Conservation (phyloP, 176 grass and related monocot genomes). For the Avena insularis region DNA sequence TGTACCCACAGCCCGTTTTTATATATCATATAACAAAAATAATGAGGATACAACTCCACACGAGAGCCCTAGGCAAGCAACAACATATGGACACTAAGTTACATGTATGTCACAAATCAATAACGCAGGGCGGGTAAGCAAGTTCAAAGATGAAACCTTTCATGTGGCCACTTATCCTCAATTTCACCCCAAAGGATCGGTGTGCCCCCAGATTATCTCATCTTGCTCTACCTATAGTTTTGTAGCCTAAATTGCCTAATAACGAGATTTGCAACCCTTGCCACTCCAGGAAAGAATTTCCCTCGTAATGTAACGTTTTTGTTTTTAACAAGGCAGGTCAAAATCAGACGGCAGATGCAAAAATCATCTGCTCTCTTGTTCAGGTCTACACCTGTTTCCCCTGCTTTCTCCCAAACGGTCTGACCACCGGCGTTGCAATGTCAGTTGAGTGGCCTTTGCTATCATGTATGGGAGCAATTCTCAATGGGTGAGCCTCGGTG, state of each 20-base stretch:
- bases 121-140: constrained; percentile 20
- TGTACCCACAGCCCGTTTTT: neutral
- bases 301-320: constrained; percentile 15
- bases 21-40: constrained; percentile 35
- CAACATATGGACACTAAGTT: constrained; percentile 48
- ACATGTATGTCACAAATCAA: constrained; percentile 57
- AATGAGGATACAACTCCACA: constrained; percentile 41
- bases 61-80: constrained; percentile 2
- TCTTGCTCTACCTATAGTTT: constrained; percentile 40
- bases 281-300: constrained; percentile 22
- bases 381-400: constrained; percentile 56
- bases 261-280: constrained; percentile 34
- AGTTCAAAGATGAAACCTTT: constrained; percentile 43
- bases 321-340: constrained; percentile 41
- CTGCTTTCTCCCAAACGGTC: constrained; percentile 79
- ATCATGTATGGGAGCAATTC: constrained; percentile 63
- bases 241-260: constrained; percentile 43
- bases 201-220: constrained; percentile 31
- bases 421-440: constrained; percentile 24
- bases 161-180: constrained; percentile 40
- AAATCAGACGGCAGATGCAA: constrained; percentile 41
- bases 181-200: constrained; percentile 33
- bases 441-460: constrained; percentile 28
- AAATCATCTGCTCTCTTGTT: constrained; percentile 35
- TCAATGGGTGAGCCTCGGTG: constrained; percentile 94